Base-by-base conservation (phyloP, 495 filamentous ascomycete genomes). In the Lepidopterella palustris region DNA sequence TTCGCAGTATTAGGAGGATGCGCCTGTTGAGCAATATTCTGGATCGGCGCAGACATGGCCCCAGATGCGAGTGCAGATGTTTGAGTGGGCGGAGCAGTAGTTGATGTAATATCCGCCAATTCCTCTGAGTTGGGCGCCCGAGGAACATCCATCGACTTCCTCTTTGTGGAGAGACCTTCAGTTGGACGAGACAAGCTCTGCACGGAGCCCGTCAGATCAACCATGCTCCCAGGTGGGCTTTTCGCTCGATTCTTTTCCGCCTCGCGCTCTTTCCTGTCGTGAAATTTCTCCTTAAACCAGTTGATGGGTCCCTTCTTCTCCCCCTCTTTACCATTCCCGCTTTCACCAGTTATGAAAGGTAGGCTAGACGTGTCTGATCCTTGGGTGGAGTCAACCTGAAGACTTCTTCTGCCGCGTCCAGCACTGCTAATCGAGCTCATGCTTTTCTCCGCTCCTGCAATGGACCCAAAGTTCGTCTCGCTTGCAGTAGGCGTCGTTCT, bases 201-300 rank as follows among this genome's bases (percentile, higher is more conserved):
- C 11, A 4, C 15, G 15, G 45, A 32, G 5, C 5, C 42, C 5
- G 18, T 25, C 57, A 70, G 53, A 40, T 72, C 70, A 23, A 56
- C 52, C 15, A 60, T 58, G 23, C 60, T 63, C 18, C 64, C 49
- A 25, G 73, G 75, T 10, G 82, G 83, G 59, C 79, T 85, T 62
- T 80, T 80, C 15, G 80, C 76, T 15, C 81, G 69, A 47, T 80
- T 77, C 45, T 79, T 77, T 58, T 84, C 80, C 26, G 72, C 77
- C 26, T 73, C 73, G 20, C 73, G 68, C 50, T 88, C 85, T 69
- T 85, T 89, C 25, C 84, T 82, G 64, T 91, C 88, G 18, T 86
- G 81, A 40, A 93, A 83, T 73, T 93, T 95, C 61, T 84, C 86
- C 68, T 88, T 88, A 63, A 96, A 81, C 81, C 92, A 95, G 15